Evolutionary conservation across 768 basidiomycete species (phyloP), one percentile per base, ranked within the genome.

Genomic region (Amanita fuliginea): DNA sequence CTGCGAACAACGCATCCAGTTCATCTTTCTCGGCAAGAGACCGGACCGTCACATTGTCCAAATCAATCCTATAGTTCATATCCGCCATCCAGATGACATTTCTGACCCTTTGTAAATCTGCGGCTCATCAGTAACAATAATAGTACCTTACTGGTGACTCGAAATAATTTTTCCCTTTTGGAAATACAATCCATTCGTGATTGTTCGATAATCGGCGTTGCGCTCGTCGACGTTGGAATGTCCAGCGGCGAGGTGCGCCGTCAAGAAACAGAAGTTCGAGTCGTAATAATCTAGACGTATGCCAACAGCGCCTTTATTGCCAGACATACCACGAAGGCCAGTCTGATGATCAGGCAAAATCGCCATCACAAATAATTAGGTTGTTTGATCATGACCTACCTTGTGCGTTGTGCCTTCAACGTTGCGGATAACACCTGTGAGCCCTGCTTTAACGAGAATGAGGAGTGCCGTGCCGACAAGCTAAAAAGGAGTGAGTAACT

Each of bases 191-290:
- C 86, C 90, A 44, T 77, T 74, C 8, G 73, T 73, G 48, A 99
- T 95, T 5, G 96, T 98, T 48, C 76, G 71, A 59, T 93, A 98
- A 64, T 99, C 96, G 9, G 82, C 75, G 58, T 97, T 93, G 22
- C 96, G 77, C 62, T 98, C 96, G 30, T 85, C 83, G 3, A 91
- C 71, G 58, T 95, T 95, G 5, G 76, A 60, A 59, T 96, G 93
- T 6, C 96, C 96, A n/a, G 96, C 94, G 13, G 96, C 94, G 36
- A 98, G 75, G 64, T 98, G 96, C 3, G 90, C 91, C 7, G 95
- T 97, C 54, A 99, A 63, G 67, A 98, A 94, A 67, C 96, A 99
- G 58, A 97, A 85, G 49, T 78, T 86, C 7, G 94, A 88, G 60
- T 94, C 92, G 55, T 87, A 75, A 58, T 89, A 90, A 24, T 98